Base-by-base conservation (phyloP, 495 filamentous ascomycete genomes). In the Trichoderma parareesei region DNA sequence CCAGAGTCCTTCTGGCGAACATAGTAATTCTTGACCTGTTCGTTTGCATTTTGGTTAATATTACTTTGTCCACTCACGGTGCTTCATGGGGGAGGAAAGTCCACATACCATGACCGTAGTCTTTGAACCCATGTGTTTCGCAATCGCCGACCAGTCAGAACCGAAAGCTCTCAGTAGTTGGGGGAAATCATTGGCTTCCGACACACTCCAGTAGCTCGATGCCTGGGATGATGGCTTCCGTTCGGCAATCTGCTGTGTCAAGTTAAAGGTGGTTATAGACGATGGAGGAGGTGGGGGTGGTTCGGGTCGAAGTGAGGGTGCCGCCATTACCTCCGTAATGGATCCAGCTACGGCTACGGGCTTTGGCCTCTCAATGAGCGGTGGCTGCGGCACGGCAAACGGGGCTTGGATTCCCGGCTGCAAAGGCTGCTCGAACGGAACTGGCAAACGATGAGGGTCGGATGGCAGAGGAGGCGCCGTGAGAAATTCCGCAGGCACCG, bases 131-230 rank as follows among this genome's bases (percentile, higher is more conserved):
- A 98, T 94, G 53, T 89, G 85, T 46, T 81, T 79, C 14, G 94
- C 91, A 72, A 98, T 97, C 7, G 84, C 83, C 64, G 80, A 79
- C 81, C 91, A 98, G 75, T 98, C 90, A 4, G 90, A 92, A 61
- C 94, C 94, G 79, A 90, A 98, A 64, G 93, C 85, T 59, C 79
- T 84, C 53, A 98, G 78, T 62, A 93, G 76, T 37, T 80, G 81
- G 1, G 87, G 86, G 71, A 98, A 98, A 71, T 97, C 91, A 33
- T 79, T 86, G 40, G 88, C 84, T 73, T 98, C 94, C 2, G 90
- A 88, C 37, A 98, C 94, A 67, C 93, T 97, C 94, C 94, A 98
- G 74, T 98, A 98, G 72, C 94, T 97, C 2, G 91, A 96, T 7
- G 91, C 86, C 61, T 86, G 85, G 64, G 82, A 72, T 5, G 81